Evolutionary conservation across 306 rosid species (phyloP), one percentile per base, ranked within the genome.

Genomic region (Dryas drummondii): DNA sequence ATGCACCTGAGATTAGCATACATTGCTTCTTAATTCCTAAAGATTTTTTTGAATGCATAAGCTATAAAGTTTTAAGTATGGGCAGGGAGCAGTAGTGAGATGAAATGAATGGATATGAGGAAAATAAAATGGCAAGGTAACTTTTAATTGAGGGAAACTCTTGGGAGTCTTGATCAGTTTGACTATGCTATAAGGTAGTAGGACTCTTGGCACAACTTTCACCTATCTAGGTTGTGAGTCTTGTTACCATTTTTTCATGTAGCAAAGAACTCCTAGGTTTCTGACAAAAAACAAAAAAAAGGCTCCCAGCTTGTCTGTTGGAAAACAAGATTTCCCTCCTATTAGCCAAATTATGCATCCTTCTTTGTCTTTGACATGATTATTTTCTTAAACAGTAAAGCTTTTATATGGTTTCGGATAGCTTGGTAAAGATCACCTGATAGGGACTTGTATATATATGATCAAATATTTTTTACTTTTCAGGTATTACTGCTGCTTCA

Each of bases 401-500:
- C 49, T 15, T 32, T 5, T 32, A 32, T 61, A 37, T 40, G 67
- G 17, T 6, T 61, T 61, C 47, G 5, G 47, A 61, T 2, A 32
- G 27, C 27, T 54, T 54, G 49, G 49, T n/a, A 54, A 16, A 17
- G 59, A 54, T 54, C 19, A 37, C 46, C 10, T 19, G 41, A 46
- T 46, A 41, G 54, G 42, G 45, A 71, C 42, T 42, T 54, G 65
- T 55, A 27, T 52, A 10, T 49, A 67, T 46, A 3, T 60, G 51
- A 51, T 67, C 22, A 55, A 42, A 19, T 55, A 42, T 13, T 19
- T 73, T 17, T 44, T 81, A 59, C 60, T 44, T 74, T 80, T 75
- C 84, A 94, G 98, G 97, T 54, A 91, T 91, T 73, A 94, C 98
- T 48, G 96, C 98, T 53, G 98, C 98, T 37, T 94, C 98, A 42